Evolutionary conservation across 2,329 filamentous ascomycete species (phyloP), one percentile per base, ranked within the genome.

Genomic region (Colletotrichum australisinense): DNA sequence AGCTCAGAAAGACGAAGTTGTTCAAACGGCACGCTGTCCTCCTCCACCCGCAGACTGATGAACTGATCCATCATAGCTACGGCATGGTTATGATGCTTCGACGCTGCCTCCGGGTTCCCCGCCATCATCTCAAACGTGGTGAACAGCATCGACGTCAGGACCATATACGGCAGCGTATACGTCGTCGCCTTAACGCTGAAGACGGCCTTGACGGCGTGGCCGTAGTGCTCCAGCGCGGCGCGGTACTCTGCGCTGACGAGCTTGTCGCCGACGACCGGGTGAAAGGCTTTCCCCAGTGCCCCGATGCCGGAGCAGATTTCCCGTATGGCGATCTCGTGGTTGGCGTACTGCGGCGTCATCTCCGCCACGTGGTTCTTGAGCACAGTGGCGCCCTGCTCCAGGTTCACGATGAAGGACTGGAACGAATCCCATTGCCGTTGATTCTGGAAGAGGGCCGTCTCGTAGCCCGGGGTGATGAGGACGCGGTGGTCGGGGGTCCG

Each of bases 51-150:
- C 19, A 56, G 2, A 24, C 58, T 28, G 22, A 74, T 5, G 19
- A 72, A 55, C 24, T 74, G 68, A 14, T 58, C 58, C 68, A 72
- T 74, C 55, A 74, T 72, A 58, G 67, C 67, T 2, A 65, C 63
- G 3, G 67, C 42, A 58, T 72, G 63, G 42, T 53, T 52, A 26
- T 63, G 68, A 26, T 72, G 72, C 8, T 49, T 32, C n/a, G 42
- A n/a, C 16, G 69, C 69, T 2, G 55, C 49, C 9, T 46, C 42
- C 14, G 22, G 38, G 46, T 72, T 46, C 5, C 69, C 72, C 11
- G 63, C 56, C 22, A 72, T 32, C 14, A 67, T 68, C 22, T 74
- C 72, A 19, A 64, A 60, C 24, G 58, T 53, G 52, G 32, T 46
- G 55, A 72, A 72, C 14, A 74, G 32, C 26, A 74, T 16, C n/a